Conservation (phyloP, 2,329 filamentous ascomycete species). For the Fusarium sp. region DNA sequence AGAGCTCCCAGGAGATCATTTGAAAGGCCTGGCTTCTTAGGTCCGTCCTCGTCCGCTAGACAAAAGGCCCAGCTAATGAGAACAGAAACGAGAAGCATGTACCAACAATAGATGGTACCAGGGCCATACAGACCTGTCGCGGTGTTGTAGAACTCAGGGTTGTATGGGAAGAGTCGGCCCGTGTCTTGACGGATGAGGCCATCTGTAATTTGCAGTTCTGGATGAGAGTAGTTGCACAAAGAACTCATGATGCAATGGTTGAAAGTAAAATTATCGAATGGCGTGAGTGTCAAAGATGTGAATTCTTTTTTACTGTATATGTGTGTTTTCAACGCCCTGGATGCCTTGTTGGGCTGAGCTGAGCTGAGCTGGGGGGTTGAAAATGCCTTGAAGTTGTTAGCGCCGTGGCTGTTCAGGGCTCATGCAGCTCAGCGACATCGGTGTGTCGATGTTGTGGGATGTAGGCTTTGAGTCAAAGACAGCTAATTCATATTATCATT, state of each 20-base stretch:
- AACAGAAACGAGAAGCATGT: slow-evolving; percentile 9
- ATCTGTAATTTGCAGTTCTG: slow-evolving; percentile 2
- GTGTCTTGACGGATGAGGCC: not conserved
- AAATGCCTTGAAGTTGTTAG: not conserved
- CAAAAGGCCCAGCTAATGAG: not conserved
- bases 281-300: too few relatives aligned
- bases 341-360: not conserved
- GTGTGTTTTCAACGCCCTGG: not conserved
- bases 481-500: not conserved
- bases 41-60: not conserved
- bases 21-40: not conserved
- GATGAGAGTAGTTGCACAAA: slow-evolving; percentile 19
- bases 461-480: not conserved
- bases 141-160: slow-evolving; percentile 11
- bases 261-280: too few relatives aligned
- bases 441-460: not conserved
- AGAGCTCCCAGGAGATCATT: slow-evolving; percentile 6
- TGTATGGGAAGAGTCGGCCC: not conserved
- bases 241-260: not conserved
- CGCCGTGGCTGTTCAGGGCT: not conserved
- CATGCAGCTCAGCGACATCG: not conserved
- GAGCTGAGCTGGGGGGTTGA: not conserved
- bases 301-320: not conserved
- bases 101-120: slow-evolving; percentile 14
- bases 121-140: slow-evolving; percentile 6